phyloP scores from a whole-genome alignment of 306 rosid species.

The Cucurbita maxima region DNA sequence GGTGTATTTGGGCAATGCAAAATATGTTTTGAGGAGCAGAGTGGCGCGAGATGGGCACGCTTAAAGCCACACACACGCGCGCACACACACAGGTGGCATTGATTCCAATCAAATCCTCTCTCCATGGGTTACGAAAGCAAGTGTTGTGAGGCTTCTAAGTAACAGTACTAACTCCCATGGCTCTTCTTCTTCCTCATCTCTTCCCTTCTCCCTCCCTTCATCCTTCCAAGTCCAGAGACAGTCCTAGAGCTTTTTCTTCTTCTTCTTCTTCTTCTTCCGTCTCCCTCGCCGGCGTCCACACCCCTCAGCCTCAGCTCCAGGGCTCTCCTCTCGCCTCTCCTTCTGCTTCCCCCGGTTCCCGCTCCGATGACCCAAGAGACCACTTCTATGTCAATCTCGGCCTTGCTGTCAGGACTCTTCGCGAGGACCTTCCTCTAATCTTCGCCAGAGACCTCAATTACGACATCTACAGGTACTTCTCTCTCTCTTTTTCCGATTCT shows the following conservation, averaged over 20 bases:
- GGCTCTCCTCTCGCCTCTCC: conserved; percentile 44
- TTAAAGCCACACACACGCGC: background rate
- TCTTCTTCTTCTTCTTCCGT: conserved; percentile 10
- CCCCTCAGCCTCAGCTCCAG: conserved; percentile 23
- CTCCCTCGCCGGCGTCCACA: conserved; percentile 25
- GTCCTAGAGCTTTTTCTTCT: conserved; percentile 7
- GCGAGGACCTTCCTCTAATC: conserved; percentile 68
- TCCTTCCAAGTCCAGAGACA: conserved; percentile 48
- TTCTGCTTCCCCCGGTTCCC: conserved; percentile 27
- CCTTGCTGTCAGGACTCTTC: conserved; percentile 72
- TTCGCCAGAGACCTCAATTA: conserved; percentile 78
- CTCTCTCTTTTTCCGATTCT: background rate
- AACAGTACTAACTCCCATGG: conserved; percentile 27
- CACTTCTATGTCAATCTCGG: conserved; percentile 87
- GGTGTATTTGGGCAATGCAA: no score
- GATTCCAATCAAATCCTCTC: background rate
- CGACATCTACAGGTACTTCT: conserved; percentile 64
- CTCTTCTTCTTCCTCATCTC: conserved; percentile 58
- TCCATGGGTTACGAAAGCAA: background rate
- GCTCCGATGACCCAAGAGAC: conserved; percentile 38
- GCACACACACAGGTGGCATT: no score
- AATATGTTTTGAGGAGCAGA: background rate
- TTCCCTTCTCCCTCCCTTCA: conserved; percentile 39
- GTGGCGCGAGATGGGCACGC: background rate
- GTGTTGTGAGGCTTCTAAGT: background rate